Conservation (phyloP, 208 protist genomes). For the Trypanosoma caninum region DNA sequence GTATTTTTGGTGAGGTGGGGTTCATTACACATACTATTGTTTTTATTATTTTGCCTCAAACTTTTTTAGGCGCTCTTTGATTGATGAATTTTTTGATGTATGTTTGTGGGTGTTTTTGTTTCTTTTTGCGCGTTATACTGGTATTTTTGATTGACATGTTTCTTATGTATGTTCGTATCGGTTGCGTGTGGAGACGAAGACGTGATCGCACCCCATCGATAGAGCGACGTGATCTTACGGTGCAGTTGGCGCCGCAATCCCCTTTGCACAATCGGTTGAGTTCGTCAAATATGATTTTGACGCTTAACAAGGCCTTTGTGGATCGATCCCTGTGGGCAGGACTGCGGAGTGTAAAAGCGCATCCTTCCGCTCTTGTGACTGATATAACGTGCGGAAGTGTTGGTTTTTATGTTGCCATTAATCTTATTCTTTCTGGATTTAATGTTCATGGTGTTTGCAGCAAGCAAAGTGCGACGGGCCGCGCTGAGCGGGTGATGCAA, state of each 20-base stretch:
- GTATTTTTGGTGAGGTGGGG: not conserved
- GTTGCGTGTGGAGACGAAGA: slow-evolving; percentile 39
- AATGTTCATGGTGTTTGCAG: slow-evolving; percentile 67
- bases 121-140: slow-evolving; percentile 43
- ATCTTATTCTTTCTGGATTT: slow-evolving; percentile 61
- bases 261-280: slow-evolving; percentile 38
- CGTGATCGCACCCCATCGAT: slow-evolving; percentile 40
- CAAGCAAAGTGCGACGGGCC: slow-evolving; percentile 20
- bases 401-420: slow-evolving; percentile 68
- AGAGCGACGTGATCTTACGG: slow-evolving; percentile 46
- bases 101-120: slow-evolving; percentile 33
- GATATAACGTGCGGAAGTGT: slow-evolving; percentile 59
- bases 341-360: slow-evolving; percentile 24
- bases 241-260: slow-evolving; percentile 59
- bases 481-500: slow-evolving; percentile 34
- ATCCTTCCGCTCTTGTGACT: slow-evolving; percentile 60
- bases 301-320: slow-evolving; percentile 52
- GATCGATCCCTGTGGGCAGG: slow-evolving; percentile 59
- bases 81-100: slow-evolving; percentile 13
- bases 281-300: slow-evolving; percentile 37
- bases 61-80: too few relatives aligned
- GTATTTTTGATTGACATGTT: slow-evolving; percentile 57
- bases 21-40: too few relatives aligned
- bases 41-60: too few relatives aligned
- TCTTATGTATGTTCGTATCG: slow-evolving; percentile 52